A percentile compares a stretch with the other conserved stretches of the same genome.
phyloP scores from a whole-genome alignment of 805 yeast species.

The Cyberlindnera misumaiensis region DNA sequence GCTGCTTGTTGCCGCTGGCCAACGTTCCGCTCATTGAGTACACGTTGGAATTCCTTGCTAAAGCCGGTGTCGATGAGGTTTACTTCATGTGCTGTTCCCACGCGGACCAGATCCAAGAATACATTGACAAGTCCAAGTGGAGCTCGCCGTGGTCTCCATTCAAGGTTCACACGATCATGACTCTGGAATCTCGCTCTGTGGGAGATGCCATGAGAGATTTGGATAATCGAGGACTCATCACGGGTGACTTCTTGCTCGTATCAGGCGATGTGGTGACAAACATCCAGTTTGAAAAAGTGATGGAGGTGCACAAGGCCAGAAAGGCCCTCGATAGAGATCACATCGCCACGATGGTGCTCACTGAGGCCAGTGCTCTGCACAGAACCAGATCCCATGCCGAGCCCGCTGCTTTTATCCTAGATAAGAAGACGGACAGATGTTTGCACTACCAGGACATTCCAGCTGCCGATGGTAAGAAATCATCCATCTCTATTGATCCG shows the following conservation, averaged over 20 bases:
- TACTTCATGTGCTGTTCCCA: slow-evolving; percentile 86
- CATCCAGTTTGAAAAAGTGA: slow-evolving; percentile 66
- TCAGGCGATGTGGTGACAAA: slow-evolving; percentile 96
- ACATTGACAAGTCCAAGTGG: slow-evolving; percentile 74
- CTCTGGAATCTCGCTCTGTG: slow-evolving; percentile 82
- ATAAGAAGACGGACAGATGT: slow-evolving; percentile 67
- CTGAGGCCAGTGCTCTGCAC: slow-evolving; percentile 79
- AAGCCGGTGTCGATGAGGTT: slow-evolving; percentile 85
- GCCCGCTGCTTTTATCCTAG: slow-evolving; percentile 80
- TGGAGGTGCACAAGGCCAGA: slow-evolving; percentile 67
- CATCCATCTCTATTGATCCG: slow-evolving; percentile 64
- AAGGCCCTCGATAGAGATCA: slow-evolving; percentile 79
- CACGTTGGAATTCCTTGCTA: slow-evolving; percentile 89
- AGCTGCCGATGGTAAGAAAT: slow-evolving; percentile 34
- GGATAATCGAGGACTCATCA: slow-evolving; percentile 82
- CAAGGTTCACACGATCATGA: slow-evolving; percentile 67
- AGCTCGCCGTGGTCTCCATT: slow-evolving; percentile 67
- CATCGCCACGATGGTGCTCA: slow-evolving; percentile 88
- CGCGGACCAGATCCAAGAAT: slow-evolving; percentile 79
- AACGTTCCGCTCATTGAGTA: slow-evolving; percentile 92
- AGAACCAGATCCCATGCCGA: slow-evolving; percentile 76
- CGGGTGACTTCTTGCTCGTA: slow-evolving; percentile 83
- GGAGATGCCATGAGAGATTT: slow-evolving; percentile 98
- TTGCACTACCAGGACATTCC: slow-evolving; percentile 79
- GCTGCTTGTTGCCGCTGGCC: slow-evolving; percentile 88